Evolutionary conservation across 2,329 filamentous ascomycete species (phyloP), one percentile per base, ranked within the genome.

Genomic region (Trichoderma atroviride): DNA sequence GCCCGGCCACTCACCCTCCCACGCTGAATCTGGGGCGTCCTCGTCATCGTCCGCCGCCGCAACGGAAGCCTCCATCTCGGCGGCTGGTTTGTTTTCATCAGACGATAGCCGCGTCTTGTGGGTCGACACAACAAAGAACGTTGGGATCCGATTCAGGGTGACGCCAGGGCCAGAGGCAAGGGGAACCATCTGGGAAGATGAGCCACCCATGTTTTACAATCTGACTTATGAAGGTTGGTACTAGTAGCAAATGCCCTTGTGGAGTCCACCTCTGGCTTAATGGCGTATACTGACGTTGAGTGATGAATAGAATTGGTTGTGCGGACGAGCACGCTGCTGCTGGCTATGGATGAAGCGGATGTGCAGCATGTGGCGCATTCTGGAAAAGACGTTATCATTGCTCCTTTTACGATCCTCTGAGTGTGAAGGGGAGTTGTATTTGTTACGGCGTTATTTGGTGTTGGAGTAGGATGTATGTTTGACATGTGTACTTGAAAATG

Each of bases 161-260:
- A 76, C 70, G 40, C 72, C 70, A 47, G 74, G 70, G 14, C 72
- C 73, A n/a, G 74, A 73, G n/a, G 76, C 79, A 78, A 75, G 83
- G 43, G 80, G 81, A 69, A 87, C 89, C 1, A 77, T 91, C 16
- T 80, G 92, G 11, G 86, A 89, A 62, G 88, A 92, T 66, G 89
- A 93, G 57, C 79, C 86, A n/a, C 84, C 89, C 4, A 87, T 92
- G 11, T 88, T 84, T 66, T 96, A 93, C 76, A 86, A 86, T 55
- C 81, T 96, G 33, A 87, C 91, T 68, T 92, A 92, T 75, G 84
- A 92, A 86, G 89, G 92, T 93, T 81, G 70, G 84, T 76, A n/a
- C n/a, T n/a, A 55, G 24, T 9, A 56, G 22, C 33, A 35, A 35
- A 35, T 13, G 35, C 22, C 55, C 40, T 29, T 52, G 13, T 29